Evolutionary conservation across 1,284 basidiomycete genomes (phyloP).

Genomic region (Mrakiaceae sp.): DNA sequence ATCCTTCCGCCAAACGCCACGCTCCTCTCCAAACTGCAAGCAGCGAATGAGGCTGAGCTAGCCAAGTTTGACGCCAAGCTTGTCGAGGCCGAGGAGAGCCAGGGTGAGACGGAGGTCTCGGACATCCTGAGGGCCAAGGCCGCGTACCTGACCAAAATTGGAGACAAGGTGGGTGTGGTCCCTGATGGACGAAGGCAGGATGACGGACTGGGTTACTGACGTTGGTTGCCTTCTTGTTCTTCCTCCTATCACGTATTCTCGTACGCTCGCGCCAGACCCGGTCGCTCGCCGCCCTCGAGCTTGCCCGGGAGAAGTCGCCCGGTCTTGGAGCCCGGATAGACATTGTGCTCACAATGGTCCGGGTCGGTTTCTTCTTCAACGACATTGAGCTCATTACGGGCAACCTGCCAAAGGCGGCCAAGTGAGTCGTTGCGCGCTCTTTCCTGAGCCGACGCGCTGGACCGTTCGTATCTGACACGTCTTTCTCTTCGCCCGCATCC

Average conservation of each 20-base stretch:
- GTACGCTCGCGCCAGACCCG: conserved; percentile 20
- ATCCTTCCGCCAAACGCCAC: conserved; percentile 41
- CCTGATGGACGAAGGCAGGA: not conserved
- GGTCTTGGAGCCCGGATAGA: conserved; percentile 90
- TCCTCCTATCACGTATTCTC: not conserved
- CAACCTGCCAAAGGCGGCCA: conserved; percentile 69
- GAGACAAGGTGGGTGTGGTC: conserved; percentile 59
- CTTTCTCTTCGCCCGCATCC: not conserved
- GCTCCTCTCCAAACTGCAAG: conserved; percentile 58
- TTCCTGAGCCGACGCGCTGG: not conserved
- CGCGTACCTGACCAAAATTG: conserved; percentile 76
- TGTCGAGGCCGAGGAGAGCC: conserved; percentile 75
- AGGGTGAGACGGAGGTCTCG: conserved; percentile 87
- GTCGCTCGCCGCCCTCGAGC: conserved; percentile 65
- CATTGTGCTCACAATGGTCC: conserved; percentile 73
- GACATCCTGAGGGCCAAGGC: conserved; percentile 78
- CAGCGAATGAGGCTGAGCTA: conserved; percentile 64
- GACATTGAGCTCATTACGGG: conserved; percentile 63
- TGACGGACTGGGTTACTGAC: not conserved
- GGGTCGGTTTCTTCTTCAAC: conserved; percentile 84
- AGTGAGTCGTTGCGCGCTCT: conserved; percentile 42
- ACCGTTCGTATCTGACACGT: not conserved
- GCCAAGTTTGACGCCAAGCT: conserved; percentile 66
- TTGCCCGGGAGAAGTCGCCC: conserved; percentile 82
- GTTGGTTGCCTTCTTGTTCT: not conserved